Percentiles rank a stretch among this genome's conserved stretches.
Conservation (phyloP, 2,329 filamentous ascomycete species). For the Thermothelomyces thermophilus region DNA sequence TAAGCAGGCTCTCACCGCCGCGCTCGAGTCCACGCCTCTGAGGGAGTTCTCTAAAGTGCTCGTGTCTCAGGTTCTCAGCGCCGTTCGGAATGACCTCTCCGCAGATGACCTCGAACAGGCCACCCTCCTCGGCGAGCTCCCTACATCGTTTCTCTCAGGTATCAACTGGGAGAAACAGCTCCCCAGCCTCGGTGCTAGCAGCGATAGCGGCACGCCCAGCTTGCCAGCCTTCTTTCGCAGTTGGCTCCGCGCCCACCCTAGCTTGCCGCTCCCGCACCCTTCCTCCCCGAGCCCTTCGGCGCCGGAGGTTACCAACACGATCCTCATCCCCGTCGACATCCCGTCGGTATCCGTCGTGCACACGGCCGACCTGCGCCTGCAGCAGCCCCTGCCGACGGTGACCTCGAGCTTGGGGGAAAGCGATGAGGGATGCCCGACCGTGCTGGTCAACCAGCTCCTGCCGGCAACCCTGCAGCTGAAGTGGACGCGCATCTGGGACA, state of each 20-base stretch:
- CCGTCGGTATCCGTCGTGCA: conserved; percentile 77
- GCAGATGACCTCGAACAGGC: conserved; percentile 51
- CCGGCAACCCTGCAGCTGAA: conserved; percentile 54
- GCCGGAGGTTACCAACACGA: conserved; percentile 41
- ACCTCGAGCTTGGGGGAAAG: neutral
- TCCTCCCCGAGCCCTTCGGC: conserved; percentile 25
- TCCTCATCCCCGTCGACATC: conserved; percentile 85
- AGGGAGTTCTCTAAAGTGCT: conserved; percentile 43
- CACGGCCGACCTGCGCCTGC: conserved; percentile 62
- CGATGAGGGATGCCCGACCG: conserved; percentile 36
- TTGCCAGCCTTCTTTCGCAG: conserved; percentile 32
- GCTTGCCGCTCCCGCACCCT: conserved; percentile 28
- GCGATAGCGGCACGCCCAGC: conserved; percentile 20
- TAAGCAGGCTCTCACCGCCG: conserved; percentile 35
- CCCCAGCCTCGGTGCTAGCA: conserved; percentile 37
- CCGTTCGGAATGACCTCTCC: conserved; percentile 39
- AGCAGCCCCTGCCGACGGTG: conserved; percentile 32
- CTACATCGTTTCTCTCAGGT: conserved; percentile 41
- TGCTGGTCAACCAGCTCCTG: conserved; percentile 58
- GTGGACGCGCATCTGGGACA: conserved; percentile 60
- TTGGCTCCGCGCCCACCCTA: conserved; percentile 34
- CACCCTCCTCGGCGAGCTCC: conserved; percentile 45
- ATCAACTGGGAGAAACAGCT: conserved; percentile 46
- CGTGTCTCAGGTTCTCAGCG: conserved; percentile 37
- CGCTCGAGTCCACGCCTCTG: conserved; percentile 37